phyloP scores from a whole-genome alignment of 2,329 filamentous ascomycete genomes.

The Cladophialophora yegresii region DNA sequence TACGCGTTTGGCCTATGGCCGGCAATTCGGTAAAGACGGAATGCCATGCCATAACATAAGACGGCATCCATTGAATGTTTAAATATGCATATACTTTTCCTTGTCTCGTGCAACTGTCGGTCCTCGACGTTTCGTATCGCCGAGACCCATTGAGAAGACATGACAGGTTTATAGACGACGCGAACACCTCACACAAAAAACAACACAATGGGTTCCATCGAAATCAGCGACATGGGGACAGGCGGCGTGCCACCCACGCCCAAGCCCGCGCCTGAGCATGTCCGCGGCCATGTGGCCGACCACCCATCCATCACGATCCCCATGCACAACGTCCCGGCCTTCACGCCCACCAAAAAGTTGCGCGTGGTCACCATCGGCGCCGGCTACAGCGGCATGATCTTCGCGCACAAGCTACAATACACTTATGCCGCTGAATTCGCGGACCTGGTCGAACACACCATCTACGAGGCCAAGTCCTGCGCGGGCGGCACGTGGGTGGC shows the following conservation, averaged over 20 bases:
- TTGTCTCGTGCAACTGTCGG: not conserved
- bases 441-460: constrained; percentile 42
- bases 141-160: not conserved
- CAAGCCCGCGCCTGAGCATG: no score
- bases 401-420: constrained; percentile 45
- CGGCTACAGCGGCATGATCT: constrained; percentile 46
- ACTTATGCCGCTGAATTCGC: constrained; percentile 39
- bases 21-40: constrained; percentile 11
- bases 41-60: not conserved
- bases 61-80: not conserved
- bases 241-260: not conserved
- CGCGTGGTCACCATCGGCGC: constrained; percentile 40
- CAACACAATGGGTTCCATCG: constrained; percentile 12
- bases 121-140: not conserved
- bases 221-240: constrained; percentile 2
- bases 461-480: constrained; percentile 48
- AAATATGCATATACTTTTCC: not conserved
- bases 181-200: no score
- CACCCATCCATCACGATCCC: constrained; percentile 11
- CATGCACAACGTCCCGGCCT: constrained; percentile 16
- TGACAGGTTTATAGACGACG: not conserved
- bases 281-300: not conserved
- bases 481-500: constrained; percentile 50
- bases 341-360: constrained; percentile 10
- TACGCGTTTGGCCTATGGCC: no score